phyloP scores from a whole-genome alignment of 140 eudicot species.

The Senecio squalidus region DNA sequence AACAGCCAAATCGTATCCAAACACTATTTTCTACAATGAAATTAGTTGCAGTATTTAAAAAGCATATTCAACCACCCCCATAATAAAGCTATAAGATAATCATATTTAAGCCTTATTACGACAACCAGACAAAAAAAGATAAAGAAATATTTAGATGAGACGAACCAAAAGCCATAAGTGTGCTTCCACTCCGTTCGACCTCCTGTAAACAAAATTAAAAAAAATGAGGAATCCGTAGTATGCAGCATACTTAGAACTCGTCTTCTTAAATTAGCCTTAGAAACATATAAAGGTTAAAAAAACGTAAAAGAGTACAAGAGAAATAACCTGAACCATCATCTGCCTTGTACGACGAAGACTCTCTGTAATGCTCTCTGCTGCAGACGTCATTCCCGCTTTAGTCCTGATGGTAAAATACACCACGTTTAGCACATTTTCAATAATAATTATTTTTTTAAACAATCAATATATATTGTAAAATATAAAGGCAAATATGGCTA shows the following conservation, averaged over 20 bases:
- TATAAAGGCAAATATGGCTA: too few species aligned
- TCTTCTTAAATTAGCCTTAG: too few species aligned
- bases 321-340: constrained; percentile 81
- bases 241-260: too few species aligned
- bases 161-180: constrained; percentile 77
- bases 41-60: too few species aligned
- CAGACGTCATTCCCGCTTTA: constrained; percentile 97
- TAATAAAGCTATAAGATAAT: background rate
- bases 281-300: too few species aligned
- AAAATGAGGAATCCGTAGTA: too few species aligned
- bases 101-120: background rate
- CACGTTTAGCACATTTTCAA: constrained; percentile 10
- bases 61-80: background rate
- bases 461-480: background rate
- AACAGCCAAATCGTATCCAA: too few species aligned
- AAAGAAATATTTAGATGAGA: background rate
- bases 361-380: constrained; percentile 96
- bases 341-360: constrained; percentile 93
- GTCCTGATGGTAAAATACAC: constrained; percentile 44
- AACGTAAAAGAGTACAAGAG: background rate
- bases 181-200: constrained; percentile 86
- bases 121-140: background rate
- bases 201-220: constrained; percentile 64
- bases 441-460: background rate
- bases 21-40: too few species aligned